Evolutionary conservation across 2,329 filamentous ascomycete genomes (phyloP), one percentile per base, ranked within the genome.

Genomic region (Fusarium irregulare): DNA sequence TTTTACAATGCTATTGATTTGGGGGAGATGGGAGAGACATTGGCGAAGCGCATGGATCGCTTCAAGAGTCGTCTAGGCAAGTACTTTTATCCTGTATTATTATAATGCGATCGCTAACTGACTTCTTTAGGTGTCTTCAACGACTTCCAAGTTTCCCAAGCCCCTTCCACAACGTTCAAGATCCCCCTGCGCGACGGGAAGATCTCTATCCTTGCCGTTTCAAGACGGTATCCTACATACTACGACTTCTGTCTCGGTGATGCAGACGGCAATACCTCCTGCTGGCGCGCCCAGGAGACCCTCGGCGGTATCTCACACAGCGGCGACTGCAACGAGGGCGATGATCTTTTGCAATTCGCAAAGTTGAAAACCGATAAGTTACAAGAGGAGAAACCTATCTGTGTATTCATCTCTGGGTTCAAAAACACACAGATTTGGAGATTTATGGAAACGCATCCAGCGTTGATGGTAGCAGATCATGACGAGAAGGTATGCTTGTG

Each of bases 241-340:
- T 66, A 66, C 25, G 63, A 66, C 7, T 60, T 66, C 1, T 66
- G 63, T 5, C 66, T 66, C 4, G 61, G 54, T 0, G 53, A 66
- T 4, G 2, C 16, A 0, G 30, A 66, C 0, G 25, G 42, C 6
- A 66, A 54, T 2, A 18, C 63, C 0, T 66, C 54, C 3, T 66
- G 61, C 4, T 66, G 63, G 62, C 3, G 23, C 0, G 47, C 37
- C 0, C 13, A 18, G 10, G 25, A 41, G 1, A 45, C 34, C 1
- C 47, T 65, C 25, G 12, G n/a, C 5, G 63, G 63, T 2, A 60
- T 66, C 9, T 30, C 12, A 2, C 63, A 66, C 11, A 66, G 63
- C 7, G 63, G 63, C 1, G 63, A 66, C 40, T 7, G 47, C 4
- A 14, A 27, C 0, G 0, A 13, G 0, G 0, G 4, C 1, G 21